Evolutionary conservation across 2,329 filamentous ascomycete genomes (phyloP).

Genomic region (Fusarium tanahbumbuense): DNA sequence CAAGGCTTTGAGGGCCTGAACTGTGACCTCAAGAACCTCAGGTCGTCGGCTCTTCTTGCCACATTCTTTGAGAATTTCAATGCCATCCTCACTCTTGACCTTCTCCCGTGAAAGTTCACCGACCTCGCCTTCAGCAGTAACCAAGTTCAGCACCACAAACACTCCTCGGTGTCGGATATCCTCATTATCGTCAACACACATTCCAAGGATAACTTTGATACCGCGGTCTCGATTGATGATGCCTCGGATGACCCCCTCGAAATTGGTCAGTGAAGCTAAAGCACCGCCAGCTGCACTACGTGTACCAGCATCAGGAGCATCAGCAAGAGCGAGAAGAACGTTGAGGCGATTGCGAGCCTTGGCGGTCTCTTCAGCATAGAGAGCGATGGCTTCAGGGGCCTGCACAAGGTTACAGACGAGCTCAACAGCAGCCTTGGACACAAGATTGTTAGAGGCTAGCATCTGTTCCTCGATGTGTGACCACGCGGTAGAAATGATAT

Average conservation of each 20-base stretch:
- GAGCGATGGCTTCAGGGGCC: constrained; percentile 71
- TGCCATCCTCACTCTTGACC: constrained; percentile 70
- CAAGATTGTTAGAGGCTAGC: constrained; percentile 77
- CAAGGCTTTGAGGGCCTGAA: constrained; percentile 78
- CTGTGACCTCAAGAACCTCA: constrained; percentile 76
- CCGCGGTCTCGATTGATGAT: constrained; percentile 79
- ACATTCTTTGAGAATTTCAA: constrained; percentile 75
- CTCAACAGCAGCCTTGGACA: constrained; percentile 87
- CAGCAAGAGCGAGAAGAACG: constrained; percentile 86
- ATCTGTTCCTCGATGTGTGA: constrained; percentile 84
- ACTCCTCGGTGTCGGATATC: constrained; percentile 78
- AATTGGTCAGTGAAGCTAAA: constrained; percentile 83
- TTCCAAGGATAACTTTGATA: constrained; percentile 78
- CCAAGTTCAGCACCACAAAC: constrained; percentile 79
- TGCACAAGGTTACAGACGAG: constrained; percentile 91
- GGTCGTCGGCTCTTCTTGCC: constrained; percentile 75
- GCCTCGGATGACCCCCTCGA: constrained; percentile 77
- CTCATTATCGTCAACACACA: constrained; percentile 80
- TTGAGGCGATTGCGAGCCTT: constrained; percentile 81
- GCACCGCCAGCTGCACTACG: constrained; percentile 88
- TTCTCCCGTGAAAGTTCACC: constrained; percentile 70
- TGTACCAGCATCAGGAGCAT: constrained; percentile 84
- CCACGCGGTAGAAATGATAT: constrained; percentile 81
- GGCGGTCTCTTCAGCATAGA: constrained; percentile 75
- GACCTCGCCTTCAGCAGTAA: constrained; percentile 72